These are phyloP conservation scores for Coccomyxa sp. DNA, from an alignment of 139 green algal species.

Conservation along the genomic window DNA sequence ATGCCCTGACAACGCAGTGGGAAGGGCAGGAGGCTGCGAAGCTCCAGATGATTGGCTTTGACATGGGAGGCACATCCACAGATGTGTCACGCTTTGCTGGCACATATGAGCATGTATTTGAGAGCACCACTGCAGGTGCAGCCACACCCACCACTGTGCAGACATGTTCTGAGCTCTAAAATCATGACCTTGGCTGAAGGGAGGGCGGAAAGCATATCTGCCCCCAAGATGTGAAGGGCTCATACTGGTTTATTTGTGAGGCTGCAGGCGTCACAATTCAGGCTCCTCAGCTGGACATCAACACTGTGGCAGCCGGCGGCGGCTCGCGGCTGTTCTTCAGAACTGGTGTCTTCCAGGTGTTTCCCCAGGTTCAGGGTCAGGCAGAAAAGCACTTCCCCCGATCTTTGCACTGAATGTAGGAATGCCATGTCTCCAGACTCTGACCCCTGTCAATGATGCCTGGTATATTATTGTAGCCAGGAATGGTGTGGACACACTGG, in stretches of 20 bases:
- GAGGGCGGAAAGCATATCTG: neutral
- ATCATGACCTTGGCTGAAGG: slow-evolving; percentile 29
- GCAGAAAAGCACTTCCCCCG: no score
- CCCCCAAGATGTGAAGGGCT: neutral
- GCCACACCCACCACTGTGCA: slow-evolving; percentile 18
- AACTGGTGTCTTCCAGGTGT: slow-evolving; percentile 39
- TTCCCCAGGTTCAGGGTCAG: no score
- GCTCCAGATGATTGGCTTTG: slow-evolving; percentile 91
- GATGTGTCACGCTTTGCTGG: slow-evolving; percentile 91
- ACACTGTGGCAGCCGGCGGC: slow-evolving; percentile 94
- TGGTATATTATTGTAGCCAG: no score
- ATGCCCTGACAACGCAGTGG: slow-evolving; percentile 78
- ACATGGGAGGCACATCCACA: slow-evolving; percentile 92
- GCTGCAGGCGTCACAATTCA: slow-evolving; percentile 44
- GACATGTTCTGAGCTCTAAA: neutral
- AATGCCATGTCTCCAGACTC: no score
- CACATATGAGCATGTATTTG: slow-evolving; percentile 86
- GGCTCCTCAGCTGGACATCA: slow-evolving; percentile 97
- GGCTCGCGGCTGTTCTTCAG: slow-evolving; percentile 79
- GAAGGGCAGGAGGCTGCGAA: slow-evolving; percentile 19
- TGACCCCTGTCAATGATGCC: no score
- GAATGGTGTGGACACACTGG: no score
- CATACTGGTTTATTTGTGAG: neutral
- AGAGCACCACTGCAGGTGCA: slow-evolving; percentile 87
- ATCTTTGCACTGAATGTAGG: no score